These are phyloP conservation scores for Fusarium oligoseptatum DNA, from an alignment of 2,329 filamentous ascomycete species.

Conservation along the genomic window DNA sequence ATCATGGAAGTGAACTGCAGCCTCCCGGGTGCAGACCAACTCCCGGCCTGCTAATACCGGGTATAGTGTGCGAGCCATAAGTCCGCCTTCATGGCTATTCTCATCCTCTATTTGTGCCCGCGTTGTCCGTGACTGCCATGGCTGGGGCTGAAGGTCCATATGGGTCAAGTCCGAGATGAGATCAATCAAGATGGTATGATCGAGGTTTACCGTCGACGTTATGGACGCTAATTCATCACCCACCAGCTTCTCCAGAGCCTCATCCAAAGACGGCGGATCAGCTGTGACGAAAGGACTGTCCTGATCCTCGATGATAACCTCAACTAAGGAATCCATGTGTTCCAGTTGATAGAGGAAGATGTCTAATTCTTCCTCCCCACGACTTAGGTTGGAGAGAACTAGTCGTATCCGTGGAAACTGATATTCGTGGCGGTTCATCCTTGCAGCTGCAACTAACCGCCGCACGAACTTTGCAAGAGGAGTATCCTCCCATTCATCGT, in stretches of 20 bases:
- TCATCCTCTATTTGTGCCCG: constrained; percentile 54
- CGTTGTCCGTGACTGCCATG: constrained; percentile 52
- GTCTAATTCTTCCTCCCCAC: constrained; percentile 46
- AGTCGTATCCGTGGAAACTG: constrained; percentile 53
- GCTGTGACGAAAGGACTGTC: constrained; percentile 44
- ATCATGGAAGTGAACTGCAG: constrained; percentile 56
- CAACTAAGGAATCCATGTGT: constrained; percentile 48
- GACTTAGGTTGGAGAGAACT: constrained; percentile 51
- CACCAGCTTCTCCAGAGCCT: constrained; percentile 49
- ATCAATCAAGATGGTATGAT: constrained; percentile 58
- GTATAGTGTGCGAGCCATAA: constrained; percentile 54
- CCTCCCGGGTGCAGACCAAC: constrained; percentile 55
- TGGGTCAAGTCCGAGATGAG: constrained; percentile 58
- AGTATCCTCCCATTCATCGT: constrained; percentile 52
- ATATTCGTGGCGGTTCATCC: constrained; percentile 54
- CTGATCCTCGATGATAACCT: constrained; percentile 51
- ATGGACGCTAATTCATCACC: constrained; percentile 50
- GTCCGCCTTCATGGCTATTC: constrained; percentile 44
- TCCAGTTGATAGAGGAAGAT: constrained; percentile 50
- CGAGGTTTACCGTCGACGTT: constrained; percentile 55
- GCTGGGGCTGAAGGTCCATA: constrained; percentile 47
- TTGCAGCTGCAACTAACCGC: constrained; percentile 54
- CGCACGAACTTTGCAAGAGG: constrained; percentile 51
- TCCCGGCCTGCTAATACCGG: constrained; percentile 50
- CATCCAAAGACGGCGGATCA: constrained; percentile 41